Percentiles rank a stretch among this genome's conserved stretches.
These are phyloP conservation scores for Obelidium mucronatum DNA, from an alignment of 192 early-diverging fungal species.

Conservation along the genomic window DNA sequence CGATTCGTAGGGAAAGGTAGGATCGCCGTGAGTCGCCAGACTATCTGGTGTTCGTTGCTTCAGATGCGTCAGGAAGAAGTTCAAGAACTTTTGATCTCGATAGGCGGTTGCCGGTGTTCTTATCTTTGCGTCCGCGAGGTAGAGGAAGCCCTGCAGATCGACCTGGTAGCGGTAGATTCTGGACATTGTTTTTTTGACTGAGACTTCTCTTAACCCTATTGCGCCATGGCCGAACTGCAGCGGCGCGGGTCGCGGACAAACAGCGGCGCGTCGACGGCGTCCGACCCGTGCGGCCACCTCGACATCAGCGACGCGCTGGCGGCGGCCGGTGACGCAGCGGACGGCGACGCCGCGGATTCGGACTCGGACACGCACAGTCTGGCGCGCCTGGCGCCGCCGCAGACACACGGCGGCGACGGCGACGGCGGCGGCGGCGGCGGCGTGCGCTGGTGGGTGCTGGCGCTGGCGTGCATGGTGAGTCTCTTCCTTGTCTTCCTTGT, in stretches of 20 bases:
- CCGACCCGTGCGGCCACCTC: too few relatives aligned
- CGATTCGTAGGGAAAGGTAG: slow-evolving; percentile 35
- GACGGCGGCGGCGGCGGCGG: too few relatives aligned
- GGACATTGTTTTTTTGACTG: too few relatives aligned
- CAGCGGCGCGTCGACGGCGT: not conserved
- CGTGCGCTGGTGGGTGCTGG: too few relatives aligned
- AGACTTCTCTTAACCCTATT: too few relatives aligned
- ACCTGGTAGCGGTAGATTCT: slow-evolving; percentile 16
- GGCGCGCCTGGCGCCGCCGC: too few relatives aligned
- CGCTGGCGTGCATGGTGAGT: not conserved
- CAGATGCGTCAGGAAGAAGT: slow-evolving; percentile 47
- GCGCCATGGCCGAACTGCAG: too few relatives aligned
- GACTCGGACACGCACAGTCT: too few relatives aligned
- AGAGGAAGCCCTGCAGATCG: slow-evolving; percentile 4
- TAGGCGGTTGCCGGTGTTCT: slow-evolving; percentile 16
- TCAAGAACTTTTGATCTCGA: slow-evolving; percentile 46
- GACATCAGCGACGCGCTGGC: too few relatives aligned
- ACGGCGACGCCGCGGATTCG: too few relatives aligned
- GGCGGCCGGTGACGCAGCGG: not conserved
- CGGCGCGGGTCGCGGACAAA: too few relatives aligned
- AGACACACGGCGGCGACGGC: too few relatives aligned
- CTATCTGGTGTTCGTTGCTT: not conserved
- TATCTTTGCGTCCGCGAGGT: not conserved
- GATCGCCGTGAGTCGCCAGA: not conserved
- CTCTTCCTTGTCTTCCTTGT: not conserved